Evolutionary conservation across 768 basidiomycete genomes (phyloP), one percentile per base, ranked within the genome.

Genomic region (Lactarius sp.): DNA sequence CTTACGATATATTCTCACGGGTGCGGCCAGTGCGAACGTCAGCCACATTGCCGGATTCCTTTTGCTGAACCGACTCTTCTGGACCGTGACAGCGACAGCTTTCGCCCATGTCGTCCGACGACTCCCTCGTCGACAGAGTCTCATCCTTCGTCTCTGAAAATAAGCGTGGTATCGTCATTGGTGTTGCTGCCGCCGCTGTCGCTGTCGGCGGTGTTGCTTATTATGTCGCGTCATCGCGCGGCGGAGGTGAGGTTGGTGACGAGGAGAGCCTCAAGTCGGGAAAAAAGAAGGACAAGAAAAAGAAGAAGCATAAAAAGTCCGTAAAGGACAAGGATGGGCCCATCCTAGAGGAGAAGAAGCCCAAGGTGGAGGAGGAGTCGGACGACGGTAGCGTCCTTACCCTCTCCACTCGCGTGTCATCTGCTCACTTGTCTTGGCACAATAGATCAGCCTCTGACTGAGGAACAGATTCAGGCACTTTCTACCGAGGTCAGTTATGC

Each of bases 181-280:
- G 89, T 4, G 80, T 89, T 2, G 88, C 87, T 0, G 87, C 86
- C 0, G 88, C 86, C 18, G 80, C 83, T 42, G 75, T 87, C 67
- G 90, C 87, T 47, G 84, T 84, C 34, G 86, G 87, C 52, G 88
- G 87, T 34, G 85, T 83, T 42, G 90, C 86, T 36, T 94, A 92
- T 74, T 88, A 88, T 76, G 84, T 83, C 44, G 83, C 85, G 16
- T 78, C 83, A 55, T 83, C 86, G 27, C 76, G 74, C 73, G 70
- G 68, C 71, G 66, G 71, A 16, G 70, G 70, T 67, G 71, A 70
- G 42, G 46, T 41, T 16, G 39, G 50, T 44, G 65, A 67, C 59
- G 67, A 68, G 59, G 67, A 68, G 61, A 57, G 58, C 39, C 27
- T 56, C 33, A 49, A n/a, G 39, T 60, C 59, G 13, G 79, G 78